Base-by-base conservation (phyloP, 2,329 filamentous ascomycete species). In the Metarhizium humberi region DNA sequence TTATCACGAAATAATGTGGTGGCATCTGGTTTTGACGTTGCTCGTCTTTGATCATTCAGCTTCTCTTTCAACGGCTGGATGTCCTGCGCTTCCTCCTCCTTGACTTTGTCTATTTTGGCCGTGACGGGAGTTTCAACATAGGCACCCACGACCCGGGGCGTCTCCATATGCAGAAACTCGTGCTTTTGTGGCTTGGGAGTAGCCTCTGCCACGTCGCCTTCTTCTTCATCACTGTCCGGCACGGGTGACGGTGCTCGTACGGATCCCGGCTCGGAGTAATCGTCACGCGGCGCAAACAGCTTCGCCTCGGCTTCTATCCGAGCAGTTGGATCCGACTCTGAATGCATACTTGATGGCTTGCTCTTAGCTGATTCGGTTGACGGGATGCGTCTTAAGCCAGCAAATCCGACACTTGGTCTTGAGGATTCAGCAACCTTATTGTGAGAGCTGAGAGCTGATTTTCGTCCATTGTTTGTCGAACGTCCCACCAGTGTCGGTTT, bases 41-140 rank as follows among this genome's bases (percentile, higher is more conserved):
- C 45, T 14, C 10, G 8, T 14, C 45, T 16, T 18, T 57, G 53
- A 25, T 58, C 55, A 34, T 61, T 58, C 7, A 62, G 59, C 32
- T 62, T 62, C 38, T 57, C 53, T 7, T 16, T 48, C 32, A 57
- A 53, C 10, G 56, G 30, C 45, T 57, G 55, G 45, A 57, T 36
- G 10, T 40, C 16, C 3, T 50, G 29, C 18, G 11, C 40, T 25
- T 50, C 34, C 38, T 54, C 56, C 2, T 57, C 29, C 5, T 64
- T 61, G 14, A 59, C 50, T 45, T 66, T 71, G 49, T 73, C 71
- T 8, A 69, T 64, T 59, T 71, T 75, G 46, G 71, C 63, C 4
- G 77, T 78, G 7, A 72, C 74, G 1, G 80, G 79, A 2, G 80
- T 82, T 55, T 82, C 79, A 10, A 83, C 73, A 57, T 77, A 84